Percentiles rank a stretch among this genome's conserved stretches.
Evolutionary conservation across 2,329 filamentous ascomycete species (phyloP).

Genomic region (Fusarium stilboides): DNA sequence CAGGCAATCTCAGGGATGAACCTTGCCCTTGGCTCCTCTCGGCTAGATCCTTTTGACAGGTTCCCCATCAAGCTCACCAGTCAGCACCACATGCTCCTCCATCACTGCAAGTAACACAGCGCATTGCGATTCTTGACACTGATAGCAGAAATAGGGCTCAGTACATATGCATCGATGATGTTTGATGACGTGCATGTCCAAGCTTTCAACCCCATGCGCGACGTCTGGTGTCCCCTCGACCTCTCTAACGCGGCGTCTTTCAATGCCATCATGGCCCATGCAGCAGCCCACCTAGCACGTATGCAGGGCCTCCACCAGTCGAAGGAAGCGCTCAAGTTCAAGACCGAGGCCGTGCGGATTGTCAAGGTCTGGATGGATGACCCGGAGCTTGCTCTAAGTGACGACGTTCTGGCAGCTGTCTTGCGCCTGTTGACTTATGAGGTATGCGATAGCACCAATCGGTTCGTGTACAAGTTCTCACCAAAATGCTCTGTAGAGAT

Average conservation of each 20-base stretch:
- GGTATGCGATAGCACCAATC: neutral
- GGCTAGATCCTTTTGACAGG: slow-evolving; percentile 18
- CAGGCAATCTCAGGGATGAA: slow-evolving; percentile 19
- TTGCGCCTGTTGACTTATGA: slow-evolving; percentile 12
- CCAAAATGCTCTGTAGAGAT: neutral
- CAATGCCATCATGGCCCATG: slow-evolving; percentile 59
- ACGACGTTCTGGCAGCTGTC: slow-evolving; percentile 44
- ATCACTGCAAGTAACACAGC: slow-evolving; percentile 5
- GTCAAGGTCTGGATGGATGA: slow-evolving; percentile 54
- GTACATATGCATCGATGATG: slow-evolving; percentile 52
- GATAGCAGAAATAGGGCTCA: slow-evolving; percentile 4
- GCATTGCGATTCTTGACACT: neutral
- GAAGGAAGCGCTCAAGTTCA: slow-evolving; percentile 51
- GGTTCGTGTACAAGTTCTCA: neutral
- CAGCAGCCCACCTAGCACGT: slow-evolving; percentile 56
- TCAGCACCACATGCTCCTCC: slow-evolving; percentile 13
- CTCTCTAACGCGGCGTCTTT: slow-evolving; percentile 59
- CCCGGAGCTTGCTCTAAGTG: slow-evolving; percentile 49
- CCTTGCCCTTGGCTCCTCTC: slow-evolving; percentile 1
- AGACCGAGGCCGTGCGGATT: slow-evolving; percentile 55
- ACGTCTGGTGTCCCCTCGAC: slow-evolving; percentile 59
- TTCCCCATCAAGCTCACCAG: slow-evolving; percentile 8
- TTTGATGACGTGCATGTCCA: slow-evolving; percentile 44
- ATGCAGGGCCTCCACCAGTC: slow-evolving; percentile 51
- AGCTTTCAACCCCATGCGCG: slow-evolving; percentile 57